Percentiles rank a stretch among this genome's conserved stretches.
Evolutionary conservation across 805 yeast species (phyloP).

Genomic region (Nakazawaea wyomingensis): DNA sequence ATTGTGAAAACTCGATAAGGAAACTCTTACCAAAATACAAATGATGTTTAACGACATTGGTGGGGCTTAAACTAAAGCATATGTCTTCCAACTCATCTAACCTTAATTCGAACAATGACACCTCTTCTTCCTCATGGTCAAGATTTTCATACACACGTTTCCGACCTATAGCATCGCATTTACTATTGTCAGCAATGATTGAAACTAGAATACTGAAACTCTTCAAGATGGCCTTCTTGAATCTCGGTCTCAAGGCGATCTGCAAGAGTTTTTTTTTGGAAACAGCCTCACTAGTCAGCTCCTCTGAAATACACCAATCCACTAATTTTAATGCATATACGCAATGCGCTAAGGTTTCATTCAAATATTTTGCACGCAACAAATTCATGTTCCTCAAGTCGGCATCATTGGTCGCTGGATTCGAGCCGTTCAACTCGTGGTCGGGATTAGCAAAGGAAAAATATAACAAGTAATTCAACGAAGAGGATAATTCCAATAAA

Average conservation of each 20-base stretch:
- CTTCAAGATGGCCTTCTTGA: constrained; percentile 8
- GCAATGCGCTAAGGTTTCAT: neutral
- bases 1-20: neutral
- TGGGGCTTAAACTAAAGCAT: constrained; percentile 3
- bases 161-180: too few relatives aligned
- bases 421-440: neutral
- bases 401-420: neutral
- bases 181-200: neutral
- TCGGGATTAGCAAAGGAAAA: constrained; percentile 7
- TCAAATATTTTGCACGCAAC: constrained; percentile 2
- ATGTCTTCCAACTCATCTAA: constrained; percentile 5
- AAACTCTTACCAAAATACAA: neutral
- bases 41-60: too few relatives aligned
- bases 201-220: neutral
- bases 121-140: too few relatives aligned
- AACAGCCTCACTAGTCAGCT: neutral
- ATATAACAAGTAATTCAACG: constrained; percentile 7
- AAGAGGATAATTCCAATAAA: neutral
- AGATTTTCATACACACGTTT: too few relatives aligned
- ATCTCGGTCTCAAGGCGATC: neutral
- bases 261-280: constrained; percentile 3
- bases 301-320: constrained; percentile 5
- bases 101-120: neutral
- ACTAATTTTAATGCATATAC: constrained; percentile 4
- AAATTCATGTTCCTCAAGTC: neutral